A percentile compares a stretch with the other conserved stretches of the same genome.
These are phyloP conservation scores for Actinomortierella wolfii DNA, from an alignment of 371 early-diverging fungal species.

Conservation along the genomic window DNA sequence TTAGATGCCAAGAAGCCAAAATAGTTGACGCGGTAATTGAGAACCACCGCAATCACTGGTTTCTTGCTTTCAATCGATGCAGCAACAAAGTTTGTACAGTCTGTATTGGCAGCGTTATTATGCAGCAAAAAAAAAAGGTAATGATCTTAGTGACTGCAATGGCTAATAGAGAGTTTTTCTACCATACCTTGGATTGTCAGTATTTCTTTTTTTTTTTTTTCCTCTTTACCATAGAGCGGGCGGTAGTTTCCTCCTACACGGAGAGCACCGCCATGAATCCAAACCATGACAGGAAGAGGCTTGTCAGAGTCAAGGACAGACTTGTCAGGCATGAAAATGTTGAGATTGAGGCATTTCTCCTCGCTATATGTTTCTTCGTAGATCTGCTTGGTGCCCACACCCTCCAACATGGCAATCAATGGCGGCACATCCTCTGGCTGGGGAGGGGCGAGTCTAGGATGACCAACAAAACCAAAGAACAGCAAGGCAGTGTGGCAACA, in stretches of 20 bases:
- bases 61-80: constrained; percentile 10
- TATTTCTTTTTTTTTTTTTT: constrained; percentile 1
- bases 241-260: constrained; percentile 28
- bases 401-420: no score
- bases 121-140: neutral
- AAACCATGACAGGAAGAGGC: constrained; percentile 21
- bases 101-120: constrained; percentile 9
- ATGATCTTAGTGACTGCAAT: neutral
- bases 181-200: no score
- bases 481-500: no score
- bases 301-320: neutral
- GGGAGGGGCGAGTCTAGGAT: no score
- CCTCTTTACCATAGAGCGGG: constrained; percentile 19
- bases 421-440: no score
- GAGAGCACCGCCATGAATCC: constrained; percentile 29
- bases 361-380: constrained; percentile 12
- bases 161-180: no score
- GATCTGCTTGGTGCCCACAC: no score
- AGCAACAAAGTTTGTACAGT: constrained; percentile 19
- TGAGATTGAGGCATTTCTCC: constrained; percentile 33
- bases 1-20: constrained; percentile 35
- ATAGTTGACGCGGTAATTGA: constrained; percentile 41
- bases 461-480: no score
- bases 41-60: constrained; percentile 39
- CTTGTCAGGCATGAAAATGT: constrained; percentile 31